These are phyloP conservation scores for Fusarium mangiferae DNA, from an alignment of 2,329 filamentous ascomycete genomes.

Conservation along the genomic window DNA sequence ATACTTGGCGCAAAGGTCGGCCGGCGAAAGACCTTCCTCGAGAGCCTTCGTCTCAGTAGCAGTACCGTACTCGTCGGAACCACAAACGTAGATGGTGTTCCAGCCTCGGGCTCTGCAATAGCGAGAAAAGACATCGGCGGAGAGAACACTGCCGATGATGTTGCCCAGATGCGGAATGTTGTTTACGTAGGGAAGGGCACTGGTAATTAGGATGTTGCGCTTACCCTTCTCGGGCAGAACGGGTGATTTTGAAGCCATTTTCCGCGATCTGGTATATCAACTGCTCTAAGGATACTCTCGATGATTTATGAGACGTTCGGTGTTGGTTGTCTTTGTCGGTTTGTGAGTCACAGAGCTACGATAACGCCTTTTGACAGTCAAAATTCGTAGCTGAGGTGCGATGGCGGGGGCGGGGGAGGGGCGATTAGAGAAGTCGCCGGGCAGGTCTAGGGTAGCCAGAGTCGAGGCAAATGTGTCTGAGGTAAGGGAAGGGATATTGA, in stretches of 20 bases:
- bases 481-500: not conserved
- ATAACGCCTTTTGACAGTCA: constrained; percentile 37
- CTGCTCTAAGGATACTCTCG: not conserved
- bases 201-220: constrained; percentile 90
- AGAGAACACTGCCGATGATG: constrained; percentile 86
- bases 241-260: constrained; percentile 46
- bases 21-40: constrained; percentile 83
- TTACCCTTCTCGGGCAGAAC: constrained; percentile 77
- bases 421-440: constrained; percentile 12
- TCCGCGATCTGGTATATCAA: constrained; percentile 16
- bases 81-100: constrained; percentile 86
- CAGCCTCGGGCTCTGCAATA: constrained; percentile 84
- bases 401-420: constrained; percentile 42
- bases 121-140: constrained; percentile 85
- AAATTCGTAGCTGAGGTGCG: constrained; percentile 36
- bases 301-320: not conserved
- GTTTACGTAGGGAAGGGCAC: constrained; percentile 84
- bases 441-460: constrained; percentile 26
- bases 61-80: constrained; percentile 93
- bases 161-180: constrained; percentile 88
- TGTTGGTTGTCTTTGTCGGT: constrained; percentile 4
- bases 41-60: constrained; percentile 96
- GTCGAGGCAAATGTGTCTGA: not conserved
- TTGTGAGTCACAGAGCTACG: constrained; percentile 41
- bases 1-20: constrained; percentile 91